A percentile compares a stretch with the other conserved stretches of the same genome.
Evolutionary conservation across 768 basidiomycete species (phyloP).

Genomic region (Hygrocybe coccinea): DNA sequence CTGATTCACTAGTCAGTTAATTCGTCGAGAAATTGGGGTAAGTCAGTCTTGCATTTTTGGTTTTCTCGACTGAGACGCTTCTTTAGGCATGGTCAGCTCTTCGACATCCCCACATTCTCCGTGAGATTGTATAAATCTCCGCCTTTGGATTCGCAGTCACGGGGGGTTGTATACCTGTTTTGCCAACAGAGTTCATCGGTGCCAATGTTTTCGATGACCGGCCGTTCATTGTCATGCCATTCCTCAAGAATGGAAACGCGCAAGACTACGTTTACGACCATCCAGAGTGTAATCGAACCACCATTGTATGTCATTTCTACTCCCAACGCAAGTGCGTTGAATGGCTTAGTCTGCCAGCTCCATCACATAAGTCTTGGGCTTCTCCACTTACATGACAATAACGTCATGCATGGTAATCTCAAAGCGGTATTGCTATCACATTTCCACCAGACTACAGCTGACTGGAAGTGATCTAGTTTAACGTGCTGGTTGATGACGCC

Average conservation of each 20-base stretch:
- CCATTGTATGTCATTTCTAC: not conserved
- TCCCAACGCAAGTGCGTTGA: not conserved
- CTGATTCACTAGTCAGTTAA: not conserved
- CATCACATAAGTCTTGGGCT: conserved; percentile 5
- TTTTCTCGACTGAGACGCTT: not conserved
- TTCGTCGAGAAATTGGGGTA: conserved; percentile 6
- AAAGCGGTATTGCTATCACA: not conserved
- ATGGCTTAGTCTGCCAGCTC: not conserved
- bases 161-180: not conserved
- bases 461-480: conserved; percentile 24
- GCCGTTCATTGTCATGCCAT: conserved; percentile 1
- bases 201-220: conserved; percentile 7
- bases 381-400: not conserved
- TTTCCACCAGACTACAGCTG: not conserved
- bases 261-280: conserved; percentile 1
- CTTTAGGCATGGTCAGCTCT: conserved; percentile 7
- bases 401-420: conserved; percentile 5
- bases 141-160: not conserved
- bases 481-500: conserved; percentile 20
- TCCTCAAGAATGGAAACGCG: conserved; percentile 4
- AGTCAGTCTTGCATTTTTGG: not conserved
- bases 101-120: conserved; percentile 7
- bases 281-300: conserved; percentile 1
- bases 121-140: conserved; percentile 3
- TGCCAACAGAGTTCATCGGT: conserved; percentile 6